Evolutionary conservation across 2,329 filamentous ascomycete species (phyloP).

Genomic region (Colletotrichum cereale): DNA sequence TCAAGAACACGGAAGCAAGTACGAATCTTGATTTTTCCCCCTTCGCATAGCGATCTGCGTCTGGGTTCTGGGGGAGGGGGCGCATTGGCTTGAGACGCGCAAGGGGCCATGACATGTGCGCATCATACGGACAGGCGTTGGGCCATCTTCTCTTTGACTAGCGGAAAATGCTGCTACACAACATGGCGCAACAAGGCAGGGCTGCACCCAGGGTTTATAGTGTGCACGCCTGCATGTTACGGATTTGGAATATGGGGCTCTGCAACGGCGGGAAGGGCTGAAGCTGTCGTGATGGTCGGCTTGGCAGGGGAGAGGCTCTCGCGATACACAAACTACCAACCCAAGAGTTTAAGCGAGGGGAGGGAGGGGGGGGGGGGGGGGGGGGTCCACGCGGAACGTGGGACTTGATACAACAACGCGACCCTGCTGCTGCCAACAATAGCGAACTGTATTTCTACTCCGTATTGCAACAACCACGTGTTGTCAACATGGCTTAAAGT

Average conservation of each 20-base stretch:
- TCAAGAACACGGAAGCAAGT: conserved; percentile 38
- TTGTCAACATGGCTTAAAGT: not conserved
- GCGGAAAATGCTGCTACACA: not conserved
- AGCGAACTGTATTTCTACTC: conserved; percentile 22
- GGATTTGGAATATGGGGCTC: conserved; percentile 16
- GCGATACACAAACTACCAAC: conserved; percentile 30
- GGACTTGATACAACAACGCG: conserved; percentile 2
- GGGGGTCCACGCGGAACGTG: not conserved
- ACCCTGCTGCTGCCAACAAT: not conserved
- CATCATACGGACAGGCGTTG: conserved; percentile 11
- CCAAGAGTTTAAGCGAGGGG: not conserved
- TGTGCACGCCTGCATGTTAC: not conserved
- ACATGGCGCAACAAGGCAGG: not conserved
- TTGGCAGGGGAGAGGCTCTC: not conserved
- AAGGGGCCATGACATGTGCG: conserved; percentile 22
- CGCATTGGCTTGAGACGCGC: conserved; percentile 28
- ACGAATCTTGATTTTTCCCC: conserved; percentile 44
- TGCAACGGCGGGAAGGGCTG: conserved; percentile 22
- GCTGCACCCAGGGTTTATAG: not conserved
- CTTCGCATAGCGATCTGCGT: conserved; percentile 56
- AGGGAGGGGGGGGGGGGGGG: no score
- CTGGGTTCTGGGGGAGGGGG: conserved; percentile 46
- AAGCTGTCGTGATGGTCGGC: not conserved
- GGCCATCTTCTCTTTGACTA: not conserved
- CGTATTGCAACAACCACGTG: not conserved